Conservation (phyloP, 129 eudicot genomes). For the Gnaphalium uliginosum region DNA sequence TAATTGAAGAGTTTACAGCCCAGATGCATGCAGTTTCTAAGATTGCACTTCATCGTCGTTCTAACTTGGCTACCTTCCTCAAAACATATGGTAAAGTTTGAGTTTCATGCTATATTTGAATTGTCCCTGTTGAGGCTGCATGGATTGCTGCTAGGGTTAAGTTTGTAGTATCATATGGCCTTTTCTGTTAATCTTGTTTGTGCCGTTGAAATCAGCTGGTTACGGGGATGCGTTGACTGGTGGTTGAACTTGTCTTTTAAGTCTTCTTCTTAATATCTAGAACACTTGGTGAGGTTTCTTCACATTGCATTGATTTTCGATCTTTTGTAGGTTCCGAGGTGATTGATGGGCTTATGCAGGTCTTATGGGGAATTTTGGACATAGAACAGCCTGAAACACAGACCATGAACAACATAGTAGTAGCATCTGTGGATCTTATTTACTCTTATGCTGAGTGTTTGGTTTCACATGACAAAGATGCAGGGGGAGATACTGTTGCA, state of each 20-base stretch:
- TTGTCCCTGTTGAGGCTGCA: background rate
- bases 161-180: slow-evolving; percentile 2
- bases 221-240: background rate
- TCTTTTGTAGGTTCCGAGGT: slow-evolving; percentile 77
- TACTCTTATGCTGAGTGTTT: slow-evolving; percentile 98
- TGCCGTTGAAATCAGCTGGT: slow-evolving; percentile 7
- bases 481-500: slow-evolving; percentile 62
- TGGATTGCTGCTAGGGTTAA: background rate
- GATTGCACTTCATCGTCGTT: slow-evolving; percentile 87
- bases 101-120: background rate
- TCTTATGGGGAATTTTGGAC: slow-evolving; percentile 97
- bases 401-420: slow-evolving; percentile 90
- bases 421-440: slow-evolving; percentile 90
- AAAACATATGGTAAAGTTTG: slow-evolving; percentile 69
- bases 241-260: background rate
- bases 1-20: slow-evolving; percentile 88
- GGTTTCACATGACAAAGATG: slow-evolving; percentile 75
- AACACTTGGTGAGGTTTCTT: slow-evolving; percentile 16
- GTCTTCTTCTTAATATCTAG: slow-evolving; percentile 2
- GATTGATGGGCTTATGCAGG: slow-evolving; percentile 98
- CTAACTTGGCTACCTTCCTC: slow-evolving; percentile 80
- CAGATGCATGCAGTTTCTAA: slow-evolving; percentile 98
- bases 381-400: slow-evolving; percentile 94
- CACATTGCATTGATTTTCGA: background rate
- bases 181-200: slow-evolving; percentile 3